Percentiles rank a stretch among this genome's conserved stretches.
Conservation (phyloP, 169 alveolate species). For the Plasmodium chabaudi region DNA sequence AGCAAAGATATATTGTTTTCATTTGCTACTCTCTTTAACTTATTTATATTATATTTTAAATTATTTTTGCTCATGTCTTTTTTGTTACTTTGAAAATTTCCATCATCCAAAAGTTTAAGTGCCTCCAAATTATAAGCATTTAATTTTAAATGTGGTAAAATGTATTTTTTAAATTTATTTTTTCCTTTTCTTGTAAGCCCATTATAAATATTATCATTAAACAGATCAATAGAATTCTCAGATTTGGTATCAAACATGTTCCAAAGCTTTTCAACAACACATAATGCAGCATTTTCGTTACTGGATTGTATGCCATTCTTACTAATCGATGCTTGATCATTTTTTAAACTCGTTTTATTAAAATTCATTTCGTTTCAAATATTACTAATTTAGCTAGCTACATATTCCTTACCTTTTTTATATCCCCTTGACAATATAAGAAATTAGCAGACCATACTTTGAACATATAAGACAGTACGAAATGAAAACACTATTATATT, state of each 20-base stretch:
- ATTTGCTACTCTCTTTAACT: conserved; percentile 57
- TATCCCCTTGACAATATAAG: too few relatives aligned
- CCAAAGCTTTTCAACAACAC: conserved; percentile 23
- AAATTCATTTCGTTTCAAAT: too few relatives aligned
- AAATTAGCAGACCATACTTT: too few relatives aligned
- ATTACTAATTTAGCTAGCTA: too few relatives aligned
- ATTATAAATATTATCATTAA: conserved; percentile 20
- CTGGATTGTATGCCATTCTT: background rate
- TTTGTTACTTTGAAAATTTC: conserved; percentile 2
- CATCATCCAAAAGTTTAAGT: conserved; percentile 10
- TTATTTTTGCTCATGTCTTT: background rate
- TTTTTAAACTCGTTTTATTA: too few relatives aligned
- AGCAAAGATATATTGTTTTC: conserved; percentile 39
- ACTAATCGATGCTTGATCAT: too few relatives aligned
- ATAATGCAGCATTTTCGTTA: background rate
- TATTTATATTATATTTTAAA: background rate
- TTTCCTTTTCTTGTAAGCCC: conserved; percentile 24
- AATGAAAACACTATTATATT: too few relatives aligned
- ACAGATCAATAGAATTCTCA: conserved; percentile 55
- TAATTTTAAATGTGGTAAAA: conserved; percentile 42
- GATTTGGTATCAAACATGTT: conserved; percentile 8
- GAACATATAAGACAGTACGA: too few relatives aligned
- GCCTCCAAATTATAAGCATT: conserved; percentile 4
- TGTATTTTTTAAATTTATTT: conserved; percentile 15
- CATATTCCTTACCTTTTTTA: too few relatives aligned